A percentile compares a stretch with the other conserved stretches of the same genome.
phyloP scores from a whole-genome alignment of 495 filamentous ascomycete genomes.

The Hypoxylon trugodes region DNA sequence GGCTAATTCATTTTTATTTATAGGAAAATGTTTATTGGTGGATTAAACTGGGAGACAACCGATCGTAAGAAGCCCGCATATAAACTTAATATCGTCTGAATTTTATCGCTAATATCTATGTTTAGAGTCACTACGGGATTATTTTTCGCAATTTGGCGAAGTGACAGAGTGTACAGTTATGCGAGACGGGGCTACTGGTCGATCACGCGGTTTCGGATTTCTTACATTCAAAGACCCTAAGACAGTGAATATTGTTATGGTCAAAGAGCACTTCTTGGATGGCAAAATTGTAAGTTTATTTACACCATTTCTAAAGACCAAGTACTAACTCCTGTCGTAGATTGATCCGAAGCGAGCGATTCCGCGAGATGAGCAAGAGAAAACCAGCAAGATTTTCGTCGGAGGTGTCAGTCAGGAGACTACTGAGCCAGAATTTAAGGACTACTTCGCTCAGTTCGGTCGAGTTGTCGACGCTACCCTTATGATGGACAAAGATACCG shows the following conservation, averaged over 20 bases:
- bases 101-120: conserved; percentile 16
- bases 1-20: conserved; percentile 45
- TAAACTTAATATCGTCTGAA: background rate
- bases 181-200: conserved; percentile 92
- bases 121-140: conserved; percentile 94
- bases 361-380: conserved; percentile 96
- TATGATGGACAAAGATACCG: conserved; percentile 99
- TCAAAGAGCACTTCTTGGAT: conserved; percentile 97
- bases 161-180: conserved; percentile 98
- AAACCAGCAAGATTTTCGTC: conserved; percentile 97
- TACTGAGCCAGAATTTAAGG: conserved; percentile 91
- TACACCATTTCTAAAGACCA: background rate
- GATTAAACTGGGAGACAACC: conserved; percentile 98
- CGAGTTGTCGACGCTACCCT: conserved; percentile 95
- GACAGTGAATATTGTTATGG: conserved; percentile 99
- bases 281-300: conserved; percentile 90
- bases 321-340: conserved; percentile 53
- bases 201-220: conserved; percentile 96
- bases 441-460: conserved; percentile 96
- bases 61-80: conserved; percentile 75
- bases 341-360: conserved; percentile 99
- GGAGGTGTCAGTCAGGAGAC: conserved; percentile 97
- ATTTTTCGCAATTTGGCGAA: conserved; percentile 98
- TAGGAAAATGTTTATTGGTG: conserved; percentile 99
- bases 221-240: conserved; percentile 97